Percentiles rank a stretch among this genome's conserved stretches.
phyloP scores from a whole-genome alignment of 129 eudicot species.

The Artemisia argyi region DNA sequence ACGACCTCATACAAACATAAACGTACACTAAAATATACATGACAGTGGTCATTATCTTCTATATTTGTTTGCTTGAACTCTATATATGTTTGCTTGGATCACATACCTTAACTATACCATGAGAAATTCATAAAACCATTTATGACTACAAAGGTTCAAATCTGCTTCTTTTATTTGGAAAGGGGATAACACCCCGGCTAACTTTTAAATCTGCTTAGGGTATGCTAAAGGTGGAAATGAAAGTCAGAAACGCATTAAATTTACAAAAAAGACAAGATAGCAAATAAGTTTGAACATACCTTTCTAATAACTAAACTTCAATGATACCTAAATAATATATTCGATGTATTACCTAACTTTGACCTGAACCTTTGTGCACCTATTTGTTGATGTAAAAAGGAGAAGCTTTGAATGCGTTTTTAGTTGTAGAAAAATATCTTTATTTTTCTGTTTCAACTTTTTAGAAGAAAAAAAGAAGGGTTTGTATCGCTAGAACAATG shows the following conservation, averaged over 20 bases:
- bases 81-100: not conserved
- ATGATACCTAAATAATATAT: not conserved
- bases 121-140: not conserved
- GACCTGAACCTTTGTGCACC: not conserved
- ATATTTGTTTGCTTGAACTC: not conserved
- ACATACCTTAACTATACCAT: not conserved
- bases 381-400: not conserved
- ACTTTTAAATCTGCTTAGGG: not conserved
- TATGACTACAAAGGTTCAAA: not conserved
- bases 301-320: not conserved
- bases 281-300: conserved; percentile 10
- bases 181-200: too few species aligned
- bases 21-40: not conserved
- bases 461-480: too few species aligned
- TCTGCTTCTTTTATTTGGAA: not conserved
- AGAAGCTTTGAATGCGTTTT: not conserved
- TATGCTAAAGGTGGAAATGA: not conserved
- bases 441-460: too few species aligned
- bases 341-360: not conserved
- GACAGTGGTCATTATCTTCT: conserved; percentile 2
- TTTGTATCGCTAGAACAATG: too few species aligned
- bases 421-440: not conserved
- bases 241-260: not conserved
- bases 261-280: not conserved
- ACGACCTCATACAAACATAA: not conserved